A percentile compares a stretch with the other conserved stretches of the same genome.
Conservation (phyloP, 169 alveolate genomes). For the Fabrea salina region DNA sequence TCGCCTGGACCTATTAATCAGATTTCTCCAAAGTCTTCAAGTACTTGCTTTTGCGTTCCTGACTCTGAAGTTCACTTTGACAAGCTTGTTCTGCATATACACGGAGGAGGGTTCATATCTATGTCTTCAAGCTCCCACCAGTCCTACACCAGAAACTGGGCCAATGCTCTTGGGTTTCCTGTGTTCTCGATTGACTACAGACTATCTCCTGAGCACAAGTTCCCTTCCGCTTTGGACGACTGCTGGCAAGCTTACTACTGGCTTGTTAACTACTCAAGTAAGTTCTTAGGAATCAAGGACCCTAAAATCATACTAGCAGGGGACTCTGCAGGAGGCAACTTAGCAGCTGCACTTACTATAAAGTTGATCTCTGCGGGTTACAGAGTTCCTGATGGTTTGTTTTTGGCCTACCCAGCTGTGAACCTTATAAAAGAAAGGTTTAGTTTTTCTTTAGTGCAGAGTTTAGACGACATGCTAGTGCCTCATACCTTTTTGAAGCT, state of each 20-base stretch:
- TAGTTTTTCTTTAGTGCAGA: constrained; percentile 48
- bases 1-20: background rate
- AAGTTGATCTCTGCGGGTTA: constrained; percentile 40
- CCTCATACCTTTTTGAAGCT: constrained; percentile 58
- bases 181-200: constrained; percentile 80
- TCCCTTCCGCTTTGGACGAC: constrained; percentile 83
- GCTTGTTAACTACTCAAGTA: constrained; percentile 56
- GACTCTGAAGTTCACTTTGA: background rate
- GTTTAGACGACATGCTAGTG: constrained; percentile 62
- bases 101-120: constrained; percentile 88
- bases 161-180: constrained; percentile 65
- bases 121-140: constrained; percentile 77
- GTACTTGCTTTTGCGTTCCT: too few relatives aligned
- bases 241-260: constrained; percentile 81
- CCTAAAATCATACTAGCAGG: constrained; percentile 21
- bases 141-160: constrained; percentile 79
- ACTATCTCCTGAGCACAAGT: constrained; percentile 76
- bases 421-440: constrained; percentile 37
- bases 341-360: constrained; percentile 35
- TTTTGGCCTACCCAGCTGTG: constrained; percentile 69
- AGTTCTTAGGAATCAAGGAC: constrained; percentile 4
- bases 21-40: too few relatives aligned
- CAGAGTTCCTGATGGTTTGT: constrained; percentile 63
- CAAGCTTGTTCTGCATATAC: constrained; percentile 60
- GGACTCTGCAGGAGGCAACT: constrained; percentile 61